Evolutionary conservation across 2,329 filamentous ascomycete species (phyloP).

Genomic region (Colletotrichum graminicola): DNA sequence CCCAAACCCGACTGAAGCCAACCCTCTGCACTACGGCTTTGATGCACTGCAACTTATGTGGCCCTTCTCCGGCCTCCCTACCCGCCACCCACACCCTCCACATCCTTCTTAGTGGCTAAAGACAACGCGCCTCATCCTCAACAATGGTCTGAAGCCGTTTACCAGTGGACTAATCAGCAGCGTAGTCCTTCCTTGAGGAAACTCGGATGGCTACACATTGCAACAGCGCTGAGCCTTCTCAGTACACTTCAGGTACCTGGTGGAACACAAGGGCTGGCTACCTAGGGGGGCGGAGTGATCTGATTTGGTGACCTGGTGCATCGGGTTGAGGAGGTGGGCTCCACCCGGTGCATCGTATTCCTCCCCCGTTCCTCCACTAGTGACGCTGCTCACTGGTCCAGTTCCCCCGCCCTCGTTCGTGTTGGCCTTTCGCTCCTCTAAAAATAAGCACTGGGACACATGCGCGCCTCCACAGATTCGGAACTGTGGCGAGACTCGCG

Average conservation of each 20-base stretch:
- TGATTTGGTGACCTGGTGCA: slow-evolving; percentile 8
- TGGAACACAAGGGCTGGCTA: slow-evolving; percentile 3
- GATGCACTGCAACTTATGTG: slow-evolving; percentile 26
- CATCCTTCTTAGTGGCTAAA: slow-evolving; percentile 9
- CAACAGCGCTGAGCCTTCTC: slow-evolving; percentile 3
- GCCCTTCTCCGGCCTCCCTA: slow-evolving; percentile 5
- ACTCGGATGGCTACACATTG: neutral
- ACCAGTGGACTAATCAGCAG: slow-evolving; percentile 10
- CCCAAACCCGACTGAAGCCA: neutral
- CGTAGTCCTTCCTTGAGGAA: neutral
- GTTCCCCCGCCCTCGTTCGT: slow-evolving; percentile 26
- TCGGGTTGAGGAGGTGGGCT: slow-evolving; percentile 19
- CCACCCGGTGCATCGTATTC: slow-evolving; percentile 39
- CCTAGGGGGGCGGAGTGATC: neutral
- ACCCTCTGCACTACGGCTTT: slow-evolving; percentile 14
- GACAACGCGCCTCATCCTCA: slow-evolving; percentile 2
- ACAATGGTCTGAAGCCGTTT: slow-evolving; percentile 16
- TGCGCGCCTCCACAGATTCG: slow-evolving; percentile 36
- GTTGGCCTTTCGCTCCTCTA: slow-evolving; percentile 34
- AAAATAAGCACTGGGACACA: slow-evolving; percentile 32
- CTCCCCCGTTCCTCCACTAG: slow-evolving; percentile 22
- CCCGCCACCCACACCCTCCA: slow-evolving; percentile 8
- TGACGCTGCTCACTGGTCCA: slow-evolving; percentile 5
- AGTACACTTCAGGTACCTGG: neutral
- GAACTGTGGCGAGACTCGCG: slow-evolving; percentile 26